These are phyloP conservation scores for Acer negundo DNA, from an alignment of 345 rosid genomes.

Conservation along the genomic window DNA sequence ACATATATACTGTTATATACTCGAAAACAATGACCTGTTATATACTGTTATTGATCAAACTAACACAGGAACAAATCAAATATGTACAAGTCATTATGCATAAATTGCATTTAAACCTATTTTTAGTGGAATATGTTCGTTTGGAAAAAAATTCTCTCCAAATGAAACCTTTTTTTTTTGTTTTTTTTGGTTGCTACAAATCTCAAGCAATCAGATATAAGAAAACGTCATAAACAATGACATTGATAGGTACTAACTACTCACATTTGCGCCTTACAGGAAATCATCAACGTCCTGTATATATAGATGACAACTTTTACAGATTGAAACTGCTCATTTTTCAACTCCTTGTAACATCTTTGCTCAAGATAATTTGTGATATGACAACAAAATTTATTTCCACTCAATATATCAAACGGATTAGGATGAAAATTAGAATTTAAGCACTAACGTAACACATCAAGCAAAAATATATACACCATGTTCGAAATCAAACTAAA, in stretches of 20 bases:
- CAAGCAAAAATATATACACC: neutral
- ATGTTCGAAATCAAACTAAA: neutral
- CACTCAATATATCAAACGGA: constrained; percentile 2
- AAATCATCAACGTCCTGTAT: constrained; percentile 60
- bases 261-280: constrained; percentile 76
- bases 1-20: too few species aligned
- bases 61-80: constrained; percentile 4
- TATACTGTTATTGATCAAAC: constrained; percentile 4
- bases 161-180: neutral
- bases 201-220: neutral
- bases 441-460: neutral
- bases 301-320: constrained; percentile 63
- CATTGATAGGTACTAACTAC: neutral
- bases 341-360: constrained; percentile 75
- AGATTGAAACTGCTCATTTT: constrained; percentile 58
- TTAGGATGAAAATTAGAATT: constrained; percentile 3
- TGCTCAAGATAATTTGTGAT: constrained; percentile 75
- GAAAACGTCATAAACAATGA: neutral
- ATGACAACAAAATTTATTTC: constrained; percentile 34
- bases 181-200: too few species aligned
- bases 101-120: neutral
- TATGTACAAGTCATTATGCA: neutral
- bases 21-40: constrained; percentile 72
- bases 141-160: neutral
- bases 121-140: too few species aligned